Evolutionary conservation across 2,329 filamentous ascomycete species (phyloP).

Genomic region (Cercospora beticola): DNA sequence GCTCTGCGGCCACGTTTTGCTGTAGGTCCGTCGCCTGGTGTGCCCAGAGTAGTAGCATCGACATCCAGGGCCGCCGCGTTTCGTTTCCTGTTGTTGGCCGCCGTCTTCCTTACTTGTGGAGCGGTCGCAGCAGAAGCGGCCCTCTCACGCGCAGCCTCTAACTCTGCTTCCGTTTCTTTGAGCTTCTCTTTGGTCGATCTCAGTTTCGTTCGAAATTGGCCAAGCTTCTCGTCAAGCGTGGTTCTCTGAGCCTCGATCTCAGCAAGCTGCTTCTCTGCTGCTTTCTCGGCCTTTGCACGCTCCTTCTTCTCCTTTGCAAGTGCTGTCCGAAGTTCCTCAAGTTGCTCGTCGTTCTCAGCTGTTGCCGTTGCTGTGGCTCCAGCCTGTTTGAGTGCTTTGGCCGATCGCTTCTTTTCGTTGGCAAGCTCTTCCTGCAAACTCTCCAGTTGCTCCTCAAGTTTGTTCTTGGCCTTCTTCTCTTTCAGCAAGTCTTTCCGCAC

Average conservation of each 20-base stretch:
- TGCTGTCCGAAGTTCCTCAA: conserved; percentile 52
- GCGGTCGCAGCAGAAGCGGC: conserved; percentile 37
- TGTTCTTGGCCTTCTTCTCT: conserved; percentile 35
- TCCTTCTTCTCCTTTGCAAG: conserved; percentile 53
- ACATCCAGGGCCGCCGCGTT: conserved; percentile 46
- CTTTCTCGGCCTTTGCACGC: conserved; percentile 53
- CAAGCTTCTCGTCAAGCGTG: conserved; percentile 68
- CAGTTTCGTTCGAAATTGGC: conserved; percentile 67
- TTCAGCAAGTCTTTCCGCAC: conserved; percentile 37
- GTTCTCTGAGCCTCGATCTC: conserved; percentile 64
- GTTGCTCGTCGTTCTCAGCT: conserved; percentile 41
- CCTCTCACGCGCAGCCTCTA: conserved; percentile 45
- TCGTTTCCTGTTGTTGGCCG: conserved; percentile 43
- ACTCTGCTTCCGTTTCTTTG: conserved; percentile 60
- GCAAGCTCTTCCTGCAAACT: conserved; percentile 36
- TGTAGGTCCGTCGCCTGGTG: conserved; percentile 49
- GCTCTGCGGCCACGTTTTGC: conserved; percentile 49
- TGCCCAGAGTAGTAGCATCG: conserved; percentile 50
- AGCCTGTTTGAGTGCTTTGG: conserved; percentile 43
- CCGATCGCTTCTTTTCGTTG: conserved; percentile 36
- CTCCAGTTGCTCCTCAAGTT: conserved; percentile 41
- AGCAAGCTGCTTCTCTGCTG: conserved; percentile 55
- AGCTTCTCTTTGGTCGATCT: conserved; percentile 69
- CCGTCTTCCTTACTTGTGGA: conserved; percentile 40
- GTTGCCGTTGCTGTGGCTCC: conserved; percentile 45